These are phyloP conservation scores for Termitomyces sp. DNA, from an alignment of 768 basidiomycete genomes.

Conservation along the genomic window DNA sequence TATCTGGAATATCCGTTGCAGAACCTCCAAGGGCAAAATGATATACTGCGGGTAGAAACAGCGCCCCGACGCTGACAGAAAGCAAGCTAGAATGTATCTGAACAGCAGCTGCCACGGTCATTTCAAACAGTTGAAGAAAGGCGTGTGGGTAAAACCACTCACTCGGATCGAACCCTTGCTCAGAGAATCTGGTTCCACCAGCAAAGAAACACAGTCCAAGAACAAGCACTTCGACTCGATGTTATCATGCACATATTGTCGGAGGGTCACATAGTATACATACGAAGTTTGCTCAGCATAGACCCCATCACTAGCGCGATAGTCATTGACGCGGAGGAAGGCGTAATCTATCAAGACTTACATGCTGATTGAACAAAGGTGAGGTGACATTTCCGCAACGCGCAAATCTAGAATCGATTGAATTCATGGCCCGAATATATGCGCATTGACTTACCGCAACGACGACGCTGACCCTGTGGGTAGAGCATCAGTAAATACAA, in stretches of 20 bases:
- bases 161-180: constrained; percentile 77
- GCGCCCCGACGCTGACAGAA: constrained; percentile 70
- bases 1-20: constrained; percentile 15
- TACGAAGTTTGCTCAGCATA: constrained; percentile 72
- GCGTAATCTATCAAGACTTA: constrained; percentile 26
- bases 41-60: constrained; percentile 76
- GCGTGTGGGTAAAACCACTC: constrained; percentile 12
- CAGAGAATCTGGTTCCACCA: constrained; percentile 69
- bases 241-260: constrained; percentile 3
- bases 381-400: constrained; percentile 77
- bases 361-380: constrained; percentile 76
- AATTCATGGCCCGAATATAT: not conserved
- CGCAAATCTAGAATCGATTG: constrained; percentile 52
- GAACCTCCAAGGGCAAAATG: constrained; percentile 49
- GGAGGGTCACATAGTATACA: constrained; percentile 12
- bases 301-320: constrained; percentile 62
- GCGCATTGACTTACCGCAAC: constrained; percentile 53
- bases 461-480: constrained; percentile 52
- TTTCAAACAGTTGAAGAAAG: not conserved
- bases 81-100: constrained; percentile 72
- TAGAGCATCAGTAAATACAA: not conserved
- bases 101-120: constrained; percentile 45
- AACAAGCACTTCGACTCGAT: constrained; percentile 55
- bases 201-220: constrained; percentile 85
- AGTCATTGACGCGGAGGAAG: not conserved